A percentile compares a stretch with the other conserved stretches of the same genome.
Evolutionary conservation across 2,329 filamentous ascomycete genomes (phyloP).

Genomic region (Magnaporthiopsis poae): DNA sequence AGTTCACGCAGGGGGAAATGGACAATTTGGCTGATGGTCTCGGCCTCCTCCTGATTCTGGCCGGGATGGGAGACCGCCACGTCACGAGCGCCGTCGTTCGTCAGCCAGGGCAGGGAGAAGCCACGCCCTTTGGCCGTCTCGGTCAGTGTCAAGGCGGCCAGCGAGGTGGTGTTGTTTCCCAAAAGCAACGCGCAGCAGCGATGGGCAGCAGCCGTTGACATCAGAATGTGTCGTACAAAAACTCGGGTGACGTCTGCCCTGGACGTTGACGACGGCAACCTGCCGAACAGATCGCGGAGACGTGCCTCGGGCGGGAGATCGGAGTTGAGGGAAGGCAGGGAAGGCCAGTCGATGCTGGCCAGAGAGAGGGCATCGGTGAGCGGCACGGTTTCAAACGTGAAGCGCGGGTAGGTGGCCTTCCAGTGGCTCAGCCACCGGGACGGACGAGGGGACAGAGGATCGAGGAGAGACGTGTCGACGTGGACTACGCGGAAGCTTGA

Average conservation of each 20-base stretch:
- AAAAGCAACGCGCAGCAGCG: conserved; percentile 65
- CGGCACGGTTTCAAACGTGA: conserved; percentile 52
- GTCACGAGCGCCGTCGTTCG: conserved; percentile 58
- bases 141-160: conserved; percentile 75
- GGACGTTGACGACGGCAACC: conserved; percentile 64
- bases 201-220: conserved; percentile 50
- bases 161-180: conserved; percentile 75
- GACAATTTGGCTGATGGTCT: conserved; percentile 29
- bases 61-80: conserved; percentile 12
- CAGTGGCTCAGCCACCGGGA: conserved; percentile 40
- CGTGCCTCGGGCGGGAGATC: conserved; percentile 25
- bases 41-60: conserved; percentile 11
- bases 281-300: conserved; percentile 46
- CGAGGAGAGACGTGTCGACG: conserved; percentile 27
- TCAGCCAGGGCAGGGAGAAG: conserved; percentile 69
- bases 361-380: conserved; percentile 53
- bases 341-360: conserved; percentile 43
- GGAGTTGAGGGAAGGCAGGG: conserved; percentile 25
- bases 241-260: conserved; percentile 63
- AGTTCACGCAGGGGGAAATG: conserved; percentile 79
- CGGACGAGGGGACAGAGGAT: neutral
- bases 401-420: conserved; percentile 52
- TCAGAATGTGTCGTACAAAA: conserved; percentile 61
- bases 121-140: conserved; percentile 88
- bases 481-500: conserved; percentile 50